Base-by-base conservation (phyloP, 306 rosid species). In the Medicago arabica region DNA sequence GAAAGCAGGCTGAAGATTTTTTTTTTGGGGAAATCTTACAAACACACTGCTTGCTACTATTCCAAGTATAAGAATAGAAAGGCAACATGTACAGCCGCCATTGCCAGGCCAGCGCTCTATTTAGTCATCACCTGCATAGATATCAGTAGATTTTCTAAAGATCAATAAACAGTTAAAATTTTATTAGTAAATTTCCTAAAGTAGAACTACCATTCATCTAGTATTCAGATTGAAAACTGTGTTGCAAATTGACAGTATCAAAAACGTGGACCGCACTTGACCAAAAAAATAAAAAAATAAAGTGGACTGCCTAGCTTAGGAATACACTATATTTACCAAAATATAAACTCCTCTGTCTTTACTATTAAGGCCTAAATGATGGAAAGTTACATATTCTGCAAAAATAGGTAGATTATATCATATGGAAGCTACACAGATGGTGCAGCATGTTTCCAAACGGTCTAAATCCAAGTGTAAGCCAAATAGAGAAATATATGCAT, bases 71-170 rank as follows among this genome's bases (percentile, higher is more conserved):
- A 1, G 38, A 34, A 34, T 6, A 34, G 66, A 25, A 72, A 73
- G 61, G 69, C 31, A 75, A 63, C 74, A 44, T 23, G 23, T 51
- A 55, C 21, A 65, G 70, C 73, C 9, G 31, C 59, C 76, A 70
- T 75, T 16, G 31, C 50, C 73, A 59, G 15, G 69, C 68, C 67
- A 64, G 44, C 54, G 14, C 39, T 70, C 38, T 49, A 70, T 57
- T 71, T 60, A 85, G 83, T 59, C 66, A 78, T 71, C 82, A 78
- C 47, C 88, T 85, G n/a, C 70, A 53, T 18, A 46, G 34, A 58
- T 47, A 55, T 41, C 23, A 39, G 44, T 47, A 49, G 64, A 70
- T 63, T 64, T 21, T 28, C 18, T 58, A 21, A 79, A 79, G 19
- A 23, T 67, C n/a, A 58, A 38, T 21, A 77, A 39, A 4, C 57